Evolutionary conservation across 768 basidiomycete species (phyloP), one percentile per base, ranked within the genome.

Genomic region (Mycena filopes): DNA sequence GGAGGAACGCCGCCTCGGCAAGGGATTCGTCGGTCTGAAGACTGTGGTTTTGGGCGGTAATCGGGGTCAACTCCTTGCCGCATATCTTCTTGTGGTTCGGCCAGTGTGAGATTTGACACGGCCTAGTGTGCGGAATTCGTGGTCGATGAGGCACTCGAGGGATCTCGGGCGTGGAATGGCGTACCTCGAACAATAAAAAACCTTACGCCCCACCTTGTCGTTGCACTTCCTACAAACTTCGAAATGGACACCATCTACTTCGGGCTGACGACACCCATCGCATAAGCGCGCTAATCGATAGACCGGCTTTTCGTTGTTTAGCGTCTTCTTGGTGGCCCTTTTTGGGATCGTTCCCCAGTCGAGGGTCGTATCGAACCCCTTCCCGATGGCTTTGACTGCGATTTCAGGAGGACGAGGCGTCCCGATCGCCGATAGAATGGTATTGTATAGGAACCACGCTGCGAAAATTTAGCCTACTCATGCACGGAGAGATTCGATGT

Each of bases 41-140:
- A 38, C 48, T 60, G 48, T 38, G 26, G 58, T 42, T 50, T 40
- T 25, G 48, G 48, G 42, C 40, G 50, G 26, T 48, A 20, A 9
- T 48, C n/a, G 48, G 40, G 28, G 58, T 60, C 46, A 50, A 40
- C 40, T 7, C 48, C 58, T 60, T 60, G 36, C 58, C 58, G 40
- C 58, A 60, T 28, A 60, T 40, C n/a, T 50, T 60, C 33, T 60
- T 60, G 58, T 60, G 58, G 40, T 50, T 50, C 46, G 58, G 48
- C 58, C 58, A 60, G 58, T 60, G 33, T 40, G 48, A 48, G 41
- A 29, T 50, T 51, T 60, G 58, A 40, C 58, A 60, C n/a, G 36
- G 18, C 57, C 57, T 59, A 46, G 46, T 6, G 26, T 29, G n/a
- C n/a, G 49, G 38, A 2, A 40, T n/a, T n/a, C n/a, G n/a, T n/a